phyloP scores from a whole-genome alignment of 2,329 filamentous ascomycete species.

The Capronia coronata region DNA sequence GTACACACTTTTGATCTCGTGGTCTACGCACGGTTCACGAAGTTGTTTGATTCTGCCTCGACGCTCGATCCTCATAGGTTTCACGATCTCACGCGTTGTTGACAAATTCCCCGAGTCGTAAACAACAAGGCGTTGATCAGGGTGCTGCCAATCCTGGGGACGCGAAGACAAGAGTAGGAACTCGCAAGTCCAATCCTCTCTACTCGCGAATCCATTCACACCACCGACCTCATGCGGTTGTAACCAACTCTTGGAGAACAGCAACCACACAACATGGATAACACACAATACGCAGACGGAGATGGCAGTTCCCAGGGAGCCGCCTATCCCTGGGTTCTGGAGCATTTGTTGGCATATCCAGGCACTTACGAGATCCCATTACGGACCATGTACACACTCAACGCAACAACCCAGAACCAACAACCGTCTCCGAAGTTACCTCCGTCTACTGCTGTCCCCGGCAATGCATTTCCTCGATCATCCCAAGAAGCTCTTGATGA shows the following conservation, averaged over 20 bases:
- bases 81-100: conserved; percentile 14
- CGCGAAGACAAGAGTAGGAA: conserved; percentile 11
- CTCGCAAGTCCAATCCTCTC: not conserved
- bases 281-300: conserved; percentile 10
- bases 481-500: conserved; percentile 21
- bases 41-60: conserved; percentile 5
- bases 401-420: conserved; percentile 49
- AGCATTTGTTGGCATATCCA: conserved; percentile 56
- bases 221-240: not conserved
- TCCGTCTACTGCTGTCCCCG: conserved; percentile 34
- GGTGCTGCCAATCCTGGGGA: conserved; percentile 11
- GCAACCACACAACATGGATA: not conserved
- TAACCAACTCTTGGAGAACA: not conserved
- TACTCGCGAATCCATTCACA: not conserved
- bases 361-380: conserved; percentile 60
- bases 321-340: conserved; percentile 49
- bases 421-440: conserved; percentile 30
- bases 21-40: conserved; percentile 18
- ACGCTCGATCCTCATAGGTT: conserved; percentile 9
- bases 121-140: conserved; percentile 15
- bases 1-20: not conserved
- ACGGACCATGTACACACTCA: conserved; percentile 62
- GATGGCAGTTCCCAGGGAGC: conserved; percentile 34
- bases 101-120: conserved; percentile 18
- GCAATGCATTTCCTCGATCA: conserved; percentile 30